Conservation (phyloP, 768 basidiomycete species). For the Hirschioporus abietinus region DNA sequence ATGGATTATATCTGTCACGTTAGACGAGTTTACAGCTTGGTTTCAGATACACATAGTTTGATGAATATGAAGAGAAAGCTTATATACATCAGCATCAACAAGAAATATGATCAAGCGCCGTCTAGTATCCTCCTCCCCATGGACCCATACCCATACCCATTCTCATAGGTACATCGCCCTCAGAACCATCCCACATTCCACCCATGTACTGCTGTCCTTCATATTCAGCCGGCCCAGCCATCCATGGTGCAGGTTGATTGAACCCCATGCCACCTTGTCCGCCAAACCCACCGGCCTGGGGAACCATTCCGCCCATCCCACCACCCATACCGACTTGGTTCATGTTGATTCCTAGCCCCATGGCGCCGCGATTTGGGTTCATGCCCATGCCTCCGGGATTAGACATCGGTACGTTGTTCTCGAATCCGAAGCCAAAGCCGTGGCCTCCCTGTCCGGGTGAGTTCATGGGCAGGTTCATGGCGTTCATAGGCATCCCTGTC, state of each 20-base stretch:
- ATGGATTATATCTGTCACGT: background rate
- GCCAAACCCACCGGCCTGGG: constrained; percentile 6
- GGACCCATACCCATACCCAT: constrained; percentile 18
- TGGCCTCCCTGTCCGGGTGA: background rate
- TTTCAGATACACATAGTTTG: background rate
- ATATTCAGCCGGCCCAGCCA: constrained; percentile 16
- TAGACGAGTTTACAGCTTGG: background rate
- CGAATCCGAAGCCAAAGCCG: background rate
- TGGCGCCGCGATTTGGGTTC: constrained; percentile 1
- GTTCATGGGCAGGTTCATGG: background rate
- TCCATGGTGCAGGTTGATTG: constrained; percentile 9
- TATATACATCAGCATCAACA: background rate
- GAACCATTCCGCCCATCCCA: constrained; percentile 16
- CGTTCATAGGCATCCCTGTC: constrained; percentile 3
- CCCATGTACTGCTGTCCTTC: constrained; percentile 18
- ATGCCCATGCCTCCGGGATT: background rate
- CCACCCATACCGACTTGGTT: constrained; percentile 5
- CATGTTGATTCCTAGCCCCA: constrained; percentile 11
- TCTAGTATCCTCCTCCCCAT: constrained; percentile 1
- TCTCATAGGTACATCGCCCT: constrained; percentile 14
- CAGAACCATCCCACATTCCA: constrained; percentile 11
- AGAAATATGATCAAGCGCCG: background rate
- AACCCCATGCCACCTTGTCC: constrained; percentile 10
- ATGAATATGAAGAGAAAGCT: background rate
- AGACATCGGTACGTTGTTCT: background rate